Evolutionary conservation across 768 basidiomycete genomes (phyloP).

Genomic region (Rhizopogon vinicolor): DNA sequence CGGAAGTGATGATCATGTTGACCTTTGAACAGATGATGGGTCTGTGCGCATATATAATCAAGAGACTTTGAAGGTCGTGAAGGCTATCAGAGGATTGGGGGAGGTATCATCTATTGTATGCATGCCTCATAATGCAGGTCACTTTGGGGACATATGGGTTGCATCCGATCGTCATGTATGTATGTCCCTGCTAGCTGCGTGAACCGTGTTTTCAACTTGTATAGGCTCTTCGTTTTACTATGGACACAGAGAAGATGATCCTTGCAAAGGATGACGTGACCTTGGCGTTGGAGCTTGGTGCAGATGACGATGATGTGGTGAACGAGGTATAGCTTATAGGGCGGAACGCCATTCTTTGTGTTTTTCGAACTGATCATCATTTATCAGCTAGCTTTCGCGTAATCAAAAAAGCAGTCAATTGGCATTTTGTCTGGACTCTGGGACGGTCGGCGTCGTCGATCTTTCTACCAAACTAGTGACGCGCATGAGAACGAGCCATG

Average conservation of each 20-base stretch:
- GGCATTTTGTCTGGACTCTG: constrained; percentile 70
- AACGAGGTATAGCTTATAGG: constrained; percentile 51
- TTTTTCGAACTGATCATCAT: constrained; percentile 19
- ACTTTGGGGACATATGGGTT: constrained; percentile 55
- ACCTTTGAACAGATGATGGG: constrained; percentile 52
- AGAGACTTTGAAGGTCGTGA: constrained; percentile 54
- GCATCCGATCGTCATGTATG: constrained; percentile 64
- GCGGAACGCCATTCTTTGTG: not conserved
- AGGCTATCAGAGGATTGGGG: constrained; percentile 54
- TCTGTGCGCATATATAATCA: constrained; percentile 62
- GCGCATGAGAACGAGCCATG: constrained; percentile 59
- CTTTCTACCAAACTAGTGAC: constrained; percentile 41
- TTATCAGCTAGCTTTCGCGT: constrained; percentile 56
- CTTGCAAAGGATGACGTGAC: constrained; percentile 46
- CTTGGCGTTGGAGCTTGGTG: constrained; percentile 39
- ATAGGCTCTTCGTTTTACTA: constrained; percentile 34
- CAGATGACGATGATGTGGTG: constrained; percentile 50
- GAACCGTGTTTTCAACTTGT: not conserved
- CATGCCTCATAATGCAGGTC: constrained; percentile 33
- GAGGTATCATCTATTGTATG: constrained; percentile 65
- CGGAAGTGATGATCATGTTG: not conserved
- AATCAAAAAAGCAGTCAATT: constrained; percentile 47
- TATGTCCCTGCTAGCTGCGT: constrained; percentile 17
- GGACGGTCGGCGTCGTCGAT: constrained; percentile 63
- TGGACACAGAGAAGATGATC: constrained; percentile 50